These are phyloP conservation scores for Curvularia lunata DNA, from an alignment of 2,329 filamentous ascomycete genomes.

Conservation along the genomic window DNA sequence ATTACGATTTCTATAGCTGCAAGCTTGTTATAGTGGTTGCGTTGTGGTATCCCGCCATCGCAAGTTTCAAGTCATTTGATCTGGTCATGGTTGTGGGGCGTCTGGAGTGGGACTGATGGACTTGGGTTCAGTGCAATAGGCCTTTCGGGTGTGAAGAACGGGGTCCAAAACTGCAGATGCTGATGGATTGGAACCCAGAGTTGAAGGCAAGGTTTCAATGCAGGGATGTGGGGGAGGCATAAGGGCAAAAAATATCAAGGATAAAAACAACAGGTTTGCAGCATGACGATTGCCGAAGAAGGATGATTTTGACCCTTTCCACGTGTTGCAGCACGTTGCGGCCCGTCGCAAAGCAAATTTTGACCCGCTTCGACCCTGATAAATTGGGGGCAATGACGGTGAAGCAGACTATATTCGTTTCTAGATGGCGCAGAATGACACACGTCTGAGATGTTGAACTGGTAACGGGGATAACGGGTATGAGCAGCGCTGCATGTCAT, in stretches of 20 bases:
- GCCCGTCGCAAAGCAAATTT: conserved; percentile 1
- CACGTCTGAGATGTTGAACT: background rate
- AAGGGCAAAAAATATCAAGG: background rate
- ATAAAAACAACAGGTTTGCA: background rate
- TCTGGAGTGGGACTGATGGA: background rate
- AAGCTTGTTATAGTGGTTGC: conserved; percentile 4
- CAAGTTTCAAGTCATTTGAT: background rate
- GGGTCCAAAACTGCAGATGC: background rate
- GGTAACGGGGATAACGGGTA: background rate
- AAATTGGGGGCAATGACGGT: background rate
- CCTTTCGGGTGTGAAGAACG: background rate
- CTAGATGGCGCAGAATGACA: background rate
- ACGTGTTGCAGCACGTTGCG: conserved; percentile 3
- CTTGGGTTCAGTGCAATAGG: background rate
- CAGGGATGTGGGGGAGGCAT: background rate
- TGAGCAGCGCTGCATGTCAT: background rate
- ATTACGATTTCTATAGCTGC: conserved; percentile 1
- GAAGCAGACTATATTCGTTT: background rate
- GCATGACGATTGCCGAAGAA: background rate
- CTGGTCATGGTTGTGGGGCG: conserved; percentile 3
- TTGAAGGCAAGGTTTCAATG: background rate
- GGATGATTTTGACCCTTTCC: background rate
- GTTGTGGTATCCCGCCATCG: background rate
- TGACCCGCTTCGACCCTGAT: background rate
- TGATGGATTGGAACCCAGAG: background rate